These are phyloP conservation scores for Alternaria sp. DNA, from an alignment of 2,329 filamentous ascomycete species.

Conservation along the genomic window DNA sequence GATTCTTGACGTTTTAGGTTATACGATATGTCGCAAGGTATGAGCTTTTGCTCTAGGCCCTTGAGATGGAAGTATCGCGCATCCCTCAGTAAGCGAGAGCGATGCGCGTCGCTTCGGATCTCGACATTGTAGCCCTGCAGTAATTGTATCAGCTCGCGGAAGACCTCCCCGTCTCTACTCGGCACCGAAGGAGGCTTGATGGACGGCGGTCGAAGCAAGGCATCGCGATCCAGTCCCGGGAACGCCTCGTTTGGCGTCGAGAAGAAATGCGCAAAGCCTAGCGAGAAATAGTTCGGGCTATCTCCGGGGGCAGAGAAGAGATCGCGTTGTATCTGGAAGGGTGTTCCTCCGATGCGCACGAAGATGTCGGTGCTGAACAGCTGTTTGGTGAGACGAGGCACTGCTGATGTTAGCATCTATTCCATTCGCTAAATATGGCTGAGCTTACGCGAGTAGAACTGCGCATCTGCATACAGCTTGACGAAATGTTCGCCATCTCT, in stretches of 20 bases:
- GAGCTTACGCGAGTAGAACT: constrained; percentile 82
- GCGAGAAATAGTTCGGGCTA: constrained; percentile 92
- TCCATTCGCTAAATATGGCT: neutral
- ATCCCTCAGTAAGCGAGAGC: constrained; percentile 78
- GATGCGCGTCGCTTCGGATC: constrained; percentile 77
- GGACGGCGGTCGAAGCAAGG: constrained; percentile 82
- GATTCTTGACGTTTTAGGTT: constrained; percentile 71
- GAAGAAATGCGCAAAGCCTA: constrained; percentile 90
- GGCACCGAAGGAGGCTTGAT: constrained; percentile 84
- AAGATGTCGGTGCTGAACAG: constrained; percentile 92
- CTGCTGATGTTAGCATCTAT: constrained; percentile 52
- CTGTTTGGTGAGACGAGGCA: constrained; percentile 87
- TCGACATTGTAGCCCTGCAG: constrained; percentile 82
- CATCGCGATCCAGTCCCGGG: constrained; percentile 79
- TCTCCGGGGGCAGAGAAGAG: constrained; percentile 86
- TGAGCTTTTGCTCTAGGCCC: constrained; percentile 84
- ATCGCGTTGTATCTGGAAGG: constrained; percentile 90
- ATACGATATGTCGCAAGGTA: constrained; percentile 76
- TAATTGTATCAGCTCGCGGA: constrained; percentile 80
- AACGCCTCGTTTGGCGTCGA: constrained; percentile 79
- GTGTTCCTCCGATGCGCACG: constrained; percentile 83
- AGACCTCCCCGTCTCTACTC: constrained; percentile 80
- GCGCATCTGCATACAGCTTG: constrained; percentile 89
- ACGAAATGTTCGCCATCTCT: constrained; percentile 87
- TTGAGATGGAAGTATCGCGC: constrained; percentile 94